Base-by-base conservation (phyloP, 108 stramenopile genomes). In the Nannochloropsis salina region DNA sequence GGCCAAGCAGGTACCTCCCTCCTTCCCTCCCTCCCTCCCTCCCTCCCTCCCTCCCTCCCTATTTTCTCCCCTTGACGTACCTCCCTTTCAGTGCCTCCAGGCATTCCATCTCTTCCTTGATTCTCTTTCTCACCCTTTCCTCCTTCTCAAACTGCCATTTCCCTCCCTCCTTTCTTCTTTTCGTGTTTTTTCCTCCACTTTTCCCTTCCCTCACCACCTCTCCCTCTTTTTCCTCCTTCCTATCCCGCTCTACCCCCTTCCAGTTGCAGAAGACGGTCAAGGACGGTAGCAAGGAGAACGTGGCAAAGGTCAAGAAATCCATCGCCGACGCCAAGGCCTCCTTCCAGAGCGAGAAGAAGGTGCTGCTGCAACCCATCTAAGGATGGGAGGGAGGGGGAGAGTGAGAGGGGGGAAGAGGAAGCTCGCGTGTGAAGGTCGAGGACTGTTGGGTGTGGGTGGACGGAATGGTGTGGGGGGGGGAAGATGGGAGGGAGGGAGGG, bases 11-110 rank as follows among this genome's bases (percentile, higher is more conserved):
- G n/a, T n/a, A n/a, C 47, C 47, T 9, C 47, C 47, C 47, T 51
- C 47, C 47, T 12, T 51, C 47, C 47, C 47, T 51, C 47, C 47
- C 47, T 51, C 47, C 47, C 47, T 51, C 47, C 47, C 47, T 51
- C 47, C 47, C 47, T 51, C 47, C 47, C 47, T 51, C 47, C 47
- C 47, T 51, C 47, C 47, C 47, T 51, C 47, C 47, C 47, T 51
- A 9, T 12, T 12, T 51, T 12, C 47, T 12, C 12, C 47, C 47
- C 47, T 51, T 51, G n/a, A n/a, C n/a, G n/a, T n/a, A n/a, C 47
- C 47, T 51, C 47, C 47, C 47, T 12, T 12, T 51, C n/a, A n/a
- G n/a, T n/a, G n/a, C 47, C 47, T 51, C 12, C 47, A 51, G 47
- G 47, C 47, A 51, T 51, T 9, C 12, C 47, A 12, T 11, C 12